These are phyloP conservation scores for Thelephora terrestris DNA, from an alignment of 1,284 basidiomycete species.

Conservation along the genomic window DNA sequence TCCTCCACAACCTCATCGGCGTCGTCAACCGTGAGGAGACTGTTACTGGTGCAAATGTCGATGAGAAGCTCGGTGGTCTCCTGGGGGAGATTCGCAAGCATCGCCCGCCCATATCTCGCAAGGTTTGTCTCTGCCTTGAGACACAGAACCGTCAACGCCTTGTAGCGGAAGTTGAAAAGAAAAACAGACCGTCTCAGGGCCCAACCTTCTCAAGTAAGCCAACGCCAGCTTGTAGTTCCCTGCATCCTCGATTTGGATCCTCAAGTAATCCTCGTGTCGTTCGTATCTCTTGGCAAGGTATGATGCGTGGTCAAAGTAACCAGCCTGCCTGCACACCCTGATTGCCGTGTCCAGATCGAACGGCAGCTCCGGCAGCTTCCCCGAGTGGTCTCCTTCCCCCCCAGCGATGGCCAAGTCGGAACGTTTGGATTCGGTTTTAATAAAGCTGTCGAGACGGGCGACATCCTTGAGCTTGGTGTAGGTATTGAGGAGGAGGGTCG, in stretches of 20 bases:
- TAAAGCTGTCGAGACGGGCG: constrained; percentile 81
- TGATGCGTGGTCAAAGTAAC: constrained; percentile 91
- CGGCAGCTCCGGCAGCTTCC: constrained; percentile 60
- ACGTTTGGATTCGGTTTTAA: constrained; percentile 68
- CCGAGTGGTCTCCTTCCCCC: constrained; percentile 22
- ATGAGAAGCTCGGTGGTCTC: constrained; percentile 88
- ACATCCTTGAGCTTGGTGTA: constrained; percentile 97
- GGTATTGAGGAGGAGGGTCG: constrained; percentile 89
- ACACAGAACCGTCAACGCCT: neutral
- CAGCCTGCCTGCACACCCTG: constrained; percentile 90
- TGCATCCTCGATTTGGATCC: constrained; percentile 92
- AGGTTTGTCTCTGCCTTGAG: constrained; percentile 72
- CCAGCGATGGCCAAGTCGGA: constrained; percentile 15
- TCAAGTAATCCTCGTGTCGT: constrained; percentile 85
- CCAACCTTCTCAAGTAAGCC: constrained; percentile 69
- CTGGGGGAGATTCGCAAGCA: constrained; percentile 75
- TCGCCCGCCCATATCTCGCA: constrained; percentile 73
- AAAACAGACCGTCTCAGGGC: constrained; percentile 60
- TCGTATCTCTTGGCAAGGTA: constrained; percentile 91
- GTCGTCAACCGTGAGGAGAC: constrained; percentile 36
- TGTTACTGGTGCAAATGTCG: constrained; percentile 78
- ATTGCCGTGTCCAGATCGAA: constrained; percentile 98
- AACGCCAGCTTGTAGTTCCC: constrained; percentile 78
- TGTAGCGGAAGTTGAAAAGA: constrained; percentile 2
- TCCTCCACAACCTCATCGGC: constrained; percentile 25